Conservation (phyloP, 106 monocot genomes). For the Dioscorea dumetorum region DNA sequence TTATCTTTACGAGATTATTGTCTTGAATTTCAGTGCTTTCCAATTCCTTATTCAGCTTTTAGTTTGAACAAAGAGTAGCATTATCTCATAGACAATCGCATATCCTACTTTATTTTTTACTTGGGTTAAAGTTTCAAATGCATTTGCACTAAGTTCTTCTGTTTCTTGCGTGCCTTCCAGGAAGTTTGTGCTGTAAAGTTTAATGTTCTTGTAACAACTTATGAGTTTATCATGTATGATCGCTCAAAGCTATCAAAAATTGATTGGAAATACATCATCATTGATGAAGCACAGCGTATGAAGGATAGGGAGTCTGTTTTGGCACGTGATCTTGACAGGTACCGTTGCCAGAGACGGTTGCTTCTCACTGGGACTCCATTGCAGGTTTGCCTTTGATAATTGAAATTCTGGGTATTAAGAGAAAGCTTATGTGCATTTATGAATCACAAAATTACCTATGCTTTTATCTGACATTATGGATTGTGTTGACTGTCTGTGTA, state of each 20-base stretch:
- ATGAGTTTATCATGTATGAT: constrained; percentile 97
- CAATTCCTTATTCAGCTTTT: too few species aligned
- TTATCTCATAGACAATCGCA: too few species aligned
- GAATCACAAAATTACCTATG: too few species aligned
- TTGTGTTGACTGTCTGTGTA: too few species aligned
- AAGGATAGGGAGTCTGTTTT: constrained; percentile 95
- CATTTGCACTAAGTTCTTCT: too few species aligned
- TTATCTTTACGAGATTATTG: neutral
- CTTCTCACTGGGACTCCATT: constrained; percentile 97
- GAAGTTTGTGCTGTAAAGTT: constrained; percentile 91
- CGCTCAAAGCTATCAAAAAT: constrained; percentile 91
- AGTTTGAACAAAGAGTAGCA: too few species aligned
- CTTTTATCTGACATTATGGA: too few species aligned
- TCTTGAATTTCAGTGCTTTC: too few species aligned
- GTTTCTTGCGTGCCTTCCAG: constrained; percentile 13
- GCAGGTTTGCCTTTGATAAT: constrained; percentile 48
- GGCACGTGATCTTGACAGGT: constrained; percentile 95
- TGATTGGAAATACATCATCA: constrained; percentile 98
- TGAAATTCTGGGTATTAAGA: too few species aligned
- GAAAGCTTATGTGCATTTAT: too few species aligned
- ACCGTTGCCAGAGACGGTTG: constrained; percentile 87
- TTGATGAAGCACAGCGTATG: constrained; percentile 99
- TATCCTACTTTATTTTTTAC: too few species aligned
- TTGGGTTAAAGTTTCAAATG: too few species aligned
- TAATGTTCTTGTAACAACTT: constrained; percentile 95